Evolutionary conservation across 2,329 filamentous ascomycete species (phyloP).

Genomic region (Colletotrichum acutatum): DNA sequence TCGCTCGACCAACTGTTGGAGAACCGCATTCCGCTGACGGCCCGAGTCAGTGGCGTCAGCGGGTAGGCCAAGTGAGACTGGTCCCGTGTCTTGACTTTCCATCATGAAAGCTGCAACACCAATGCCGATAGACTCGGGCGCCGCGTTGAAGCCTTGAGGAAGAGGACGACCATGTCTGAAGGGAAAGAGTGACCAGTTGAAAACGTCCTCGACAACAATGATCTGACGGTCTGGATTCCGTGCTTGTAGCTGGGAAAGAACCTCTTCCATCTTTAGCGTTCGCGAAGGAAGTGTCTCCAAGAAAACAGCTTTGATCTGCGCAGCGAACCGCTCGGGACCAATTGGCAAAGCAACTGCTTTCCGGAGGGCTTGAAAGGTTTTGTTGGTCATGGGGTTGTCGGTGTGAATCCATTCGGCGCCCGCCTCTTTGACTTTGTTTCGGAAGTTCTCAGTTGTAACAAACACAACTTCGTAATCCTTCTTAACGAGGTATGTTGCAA

Average conservation of each 20-base stretch:
- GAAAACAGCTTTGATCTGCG: conserved; percentile 32
- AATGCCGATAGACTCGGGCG: conserved; percentile 44
- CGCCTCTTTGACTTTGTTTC: conserved; percentile 43
- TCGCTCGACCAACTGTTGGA: conserved; percentile 30
- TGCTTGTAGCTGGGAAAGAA: conserved; percentile 39
- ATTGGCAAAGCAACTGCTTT: conserved; percentile 22
- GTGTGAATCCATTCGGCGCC: conserved; percentile 47
- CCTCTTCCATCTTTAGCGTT: neutral
- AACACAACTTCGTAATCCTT: conserved; percentile 52
- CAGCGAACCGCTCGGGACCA: conserved; percentile 22
- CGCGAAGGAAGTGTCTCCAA: conserved; percentile 12
- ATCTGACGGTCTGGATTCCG: conserved; percentile 44
- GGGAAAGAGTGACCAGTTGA: conserved; percentile 44
- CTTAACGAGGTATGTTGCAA: conserved; percentile 45
- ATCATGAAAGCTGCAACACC: conserved; percentile 44
- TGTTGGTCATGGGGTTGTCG: conserved; percentile 6
- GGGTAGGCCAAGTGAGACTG: conserved; percentile 44
- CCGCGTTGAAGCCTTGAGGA: conserved; percentile 40
- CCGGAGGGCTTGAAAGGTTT: neutral
- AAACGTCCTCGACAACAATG: conserved; percentile 46
- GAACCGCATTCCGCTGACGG: conserved; percentile 39
- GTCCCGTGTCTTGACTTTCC: conserved; percentile 45
- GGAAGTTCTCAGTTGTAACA: conserved; percentile 44
- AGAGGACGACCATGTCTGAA: conserved; percentile 40
- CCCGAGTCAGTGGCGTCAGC: conserved; percentile 44